A percentile compares a stretch with the other conserved stretches of the same genome.
Evolutionary conservation across 2,329 filamentous ascomycete genomes (phyloP).

Genomic region (Verticillium zaregamsianum): DNA sequence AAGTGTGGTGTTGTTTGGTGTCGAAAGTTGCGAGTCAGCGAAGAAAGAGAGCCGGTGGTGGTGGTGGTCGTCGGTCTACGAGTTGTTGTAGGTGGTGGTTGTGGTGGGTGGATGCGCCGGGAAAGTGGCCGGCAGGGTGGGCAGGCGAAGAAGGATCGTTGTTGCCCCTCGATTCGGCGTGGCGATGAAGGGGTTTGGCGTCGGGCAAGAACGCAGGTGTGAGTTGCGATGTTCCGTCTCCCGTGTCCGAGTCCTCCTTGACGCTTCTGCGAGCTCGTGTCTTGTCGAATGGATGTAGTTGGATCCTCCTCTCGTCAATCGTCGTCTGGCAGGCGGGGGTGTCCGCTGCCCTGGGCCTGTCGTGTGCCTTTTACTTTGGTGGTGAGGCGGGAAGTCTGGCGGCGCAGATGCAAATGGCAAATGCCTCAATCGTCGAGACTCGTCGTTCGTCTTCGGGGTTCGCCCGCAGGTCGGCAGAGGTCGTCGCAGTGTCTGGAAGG

Average conservation of each 20-base stretch:
- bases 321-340: neutral
- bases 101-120: too few species aligned
- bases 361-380: neutral
- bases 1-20: neutral
- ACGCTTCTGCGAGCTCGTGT: neutral
- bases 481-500: neutral
- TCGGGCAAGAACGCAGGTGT: neutral
- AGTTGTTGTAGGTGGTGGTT: too few species aligned
- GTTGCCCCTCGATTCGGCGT: neutral
- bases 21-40: neutral
- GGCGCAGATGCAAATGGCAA: neutral
- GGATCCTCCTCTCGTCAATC: neutral
- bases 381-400: neutral
- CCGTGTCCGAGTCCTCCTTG: neutral
- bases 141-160: neutral
- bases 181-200: neutral
- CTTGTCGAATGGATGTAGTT: neutral
- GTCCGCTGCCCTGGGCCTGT: neutral
- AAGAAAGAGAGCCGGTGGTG: neutral
- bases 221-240: neutral
- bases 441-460: neutral
- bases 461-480: neutral
- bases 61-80: neutral
- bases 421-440: neutral
- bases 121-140: neutral